Base-by-base conservation (phyloP, 768 basidiomycete genomes). In the Lactifluus pinguis region DNA sequence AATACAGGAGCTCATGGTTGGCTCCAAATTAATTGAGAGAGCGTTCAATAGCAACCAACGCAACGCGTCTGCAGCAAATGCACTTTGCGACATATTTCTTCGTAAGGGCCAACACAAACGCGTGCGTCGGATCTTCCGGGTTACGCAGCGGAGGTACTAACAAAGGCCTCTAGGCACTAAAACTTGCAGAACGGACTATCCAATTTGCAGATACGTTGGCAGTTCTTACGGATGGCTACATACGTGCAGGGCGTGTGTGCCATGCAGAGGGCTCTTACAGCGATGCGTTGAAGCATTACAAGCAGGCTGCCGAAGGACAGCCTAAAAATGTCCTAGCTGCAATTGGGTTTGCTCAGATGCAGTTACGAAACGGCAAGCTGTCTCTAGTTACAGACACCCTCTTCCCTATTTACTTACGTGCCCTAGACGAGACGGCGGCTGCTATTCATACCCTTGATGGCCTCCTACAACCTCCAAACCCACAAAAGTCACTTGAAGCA, bases 181-280 rank as follows among this genome's bases (percentile, higher is more conserved):
- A 98, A 76, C 77, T 98, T 19, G 94, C 93, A 25, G 97, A 98
- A 68, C 83, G 94, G 54, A 88, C 94, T 0, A 85, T 98, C 44
- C 94, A 98, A 69, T 97, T 90, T 68, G 89, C 95, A 0, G 95
- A 98, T 67, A 92, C 89, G 0, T 77, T 92, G 36, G 80, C 89
- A 0, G 76, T 95, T 15, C 78, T 95, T 32, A 87, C 90, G 0
- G 95, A 97, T 67, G 88, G 93, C 3, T 89, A 93, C 68, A 74
- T 95, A 15, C 80, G 88, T 36, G 85, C 94, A 14, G 95, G 86
- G 2, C 83, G 92, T 17, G 85, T 89, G 3, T 79, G 84, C 14
- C 92, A 95, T 66, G 83, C 83, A 1, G 82, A 88, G 67, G 88
- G 86, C 0, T 76, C 77, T 1, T 67, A 78, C n/a, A 68, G 71